Percentiles rank a stretch among this genome's conserved stretches.
These are phyloP conservation scores for Monotropa hypopitys DNA, from an alignment of 179 eudicot genomes.

Conservation along the genomic window DNA sequence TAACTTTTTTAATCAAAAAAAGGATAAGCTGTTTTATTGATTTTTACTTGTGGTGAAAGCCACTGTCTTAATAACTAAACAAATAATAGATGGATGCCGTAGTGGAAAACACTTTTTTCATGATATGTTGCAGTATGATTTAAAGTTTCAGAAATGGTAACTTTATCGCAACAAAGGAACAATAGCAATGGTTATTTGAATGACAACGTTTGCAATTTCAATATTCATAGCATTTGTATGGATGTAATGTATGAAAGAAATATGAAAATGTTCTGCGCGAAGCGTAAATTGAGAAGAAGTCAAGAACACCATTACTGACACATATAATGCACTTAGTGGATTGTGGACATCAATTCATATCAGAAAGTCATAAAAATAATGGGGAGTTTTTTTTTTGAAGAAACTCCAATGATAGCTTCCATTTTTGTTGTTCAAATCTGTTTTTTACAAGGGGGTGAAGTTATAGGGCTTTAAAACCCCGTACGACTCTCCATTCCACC, in stretches of 20 bases:
- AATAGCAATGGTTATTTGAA: not conserved
- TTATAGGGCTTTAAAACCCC: not conserved
- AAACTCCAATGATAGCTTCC: not conserved
- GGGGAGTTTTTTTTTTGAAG: not conserved
- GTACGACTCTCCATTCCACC: not conserved
- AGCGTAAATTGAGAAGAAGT: not conserved
- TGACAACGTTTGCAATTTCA: not conserved
- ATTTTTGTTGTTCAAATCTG: not conserved
- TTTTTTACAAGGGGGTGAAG: not conserved
- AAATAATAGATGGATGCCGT: not conserved
- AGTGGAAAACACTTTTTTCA: not conserved
- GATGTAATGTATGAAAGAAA: not conserved
- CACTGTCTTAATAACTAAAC: not conserved
- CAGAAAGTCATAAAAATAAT: not conserved
- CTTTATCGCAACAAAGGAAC: not conserved
- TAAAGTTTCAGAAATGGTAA: not conserved
- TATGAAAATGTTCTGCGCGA: not conserved
- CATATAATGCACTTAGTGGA: not conserved
- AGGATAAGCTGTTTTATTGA: not conserved
- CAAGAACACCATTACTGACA: not conserved
- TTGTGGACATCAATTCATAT: not conserved
- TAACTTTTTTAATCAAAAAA: no score
- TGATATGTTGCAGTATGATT: not conserved
- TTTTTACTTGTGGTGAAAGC: not conserved
- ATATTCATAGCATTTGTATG: not conserved